These are phyloP conservation scores for Lotmaria passim DNA, from an alignment of 208 protist species.

Conservation along the genomic window DNA sequence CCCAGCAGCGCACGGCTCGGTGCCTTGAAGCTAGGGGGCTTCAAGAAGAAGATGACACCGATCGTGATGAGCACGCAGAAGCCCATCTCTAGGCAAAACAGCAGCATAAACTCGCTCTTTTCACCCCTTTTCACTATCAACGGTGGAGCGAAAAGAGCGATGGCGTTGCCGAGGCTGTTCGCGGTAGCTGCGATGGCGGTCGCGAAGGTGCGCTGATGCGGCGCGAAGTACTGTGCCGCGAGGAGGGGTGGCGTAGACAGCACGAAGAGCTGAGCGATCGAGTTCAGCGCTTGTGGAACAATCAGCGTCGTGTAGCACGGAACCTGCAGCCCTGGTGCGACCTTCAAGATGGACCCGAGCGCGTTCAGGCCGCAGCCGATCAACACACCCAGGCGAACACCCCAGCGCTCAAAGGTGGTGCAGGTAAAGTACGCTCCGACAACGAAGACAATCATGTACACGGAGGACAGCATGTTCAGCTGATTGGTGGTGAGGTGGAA, in stretches of 20 bases:
- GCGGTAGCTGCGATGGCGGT: slow-evolving; percentile 67
- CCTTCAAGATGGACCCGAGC: slow-evolving; percentile 63
- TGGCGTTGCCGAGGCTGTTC: slow-evolving; percentile 74
- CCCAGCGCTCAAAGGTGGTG: slow-evolving; percentile 75
- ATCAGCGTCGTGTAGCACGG: slow-evolving; percentile 61
- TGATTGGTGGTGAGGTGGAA: slow-evolving; percentile 64
- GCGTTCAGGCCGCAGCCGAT: slow-evolving; percentile 63
- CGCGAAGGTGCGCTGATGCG: slow-evolving; percentile 62
- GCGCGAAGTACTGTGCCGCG: slow-evolving; percentile 69
- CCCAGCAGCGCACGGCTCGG: slow-evolving; percentile 33
- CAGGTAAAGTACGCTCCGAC: slow-evolving; percentile 65
- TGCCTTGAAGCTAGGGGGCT: slow-evolving; percentile 44
- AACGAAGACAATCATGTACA: slow-evolving; percentile 86
- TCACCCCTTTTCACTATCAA: slow-evolving; percentile 56
- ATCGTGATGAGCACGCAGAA: slow-evolving; percentile 52
- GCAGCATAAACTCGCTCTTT: slow-evolving; percentile 50
- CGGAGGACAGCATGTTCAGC: slow-evolving; percentile 75
- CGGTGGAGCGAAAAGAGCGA: slow-evolving; percentile 62
- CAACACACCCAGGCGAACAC: slow-evolving; percentile 61
- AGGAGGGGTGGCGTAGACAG: slow-evolving; percentile 77
- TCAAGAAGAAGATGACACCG: slow-evolving; percentile 52
- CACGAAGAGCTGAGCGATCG: slow-evolving; percentile 74
- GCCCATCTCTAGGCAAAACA: slow-evolving; percentile 62
- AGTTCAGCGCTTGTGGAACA: slow-evolving; percentile 56
- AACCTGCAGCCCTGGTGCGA: slow-evolving; percentile 53